A percentile compares a stretch with the other conserved stretches of the same genome.
phyloP scores from a whole-genome alignment of 2,329 filamentous ascomycete species.

The Magnaporthiopsis rhizophila region DNA sequence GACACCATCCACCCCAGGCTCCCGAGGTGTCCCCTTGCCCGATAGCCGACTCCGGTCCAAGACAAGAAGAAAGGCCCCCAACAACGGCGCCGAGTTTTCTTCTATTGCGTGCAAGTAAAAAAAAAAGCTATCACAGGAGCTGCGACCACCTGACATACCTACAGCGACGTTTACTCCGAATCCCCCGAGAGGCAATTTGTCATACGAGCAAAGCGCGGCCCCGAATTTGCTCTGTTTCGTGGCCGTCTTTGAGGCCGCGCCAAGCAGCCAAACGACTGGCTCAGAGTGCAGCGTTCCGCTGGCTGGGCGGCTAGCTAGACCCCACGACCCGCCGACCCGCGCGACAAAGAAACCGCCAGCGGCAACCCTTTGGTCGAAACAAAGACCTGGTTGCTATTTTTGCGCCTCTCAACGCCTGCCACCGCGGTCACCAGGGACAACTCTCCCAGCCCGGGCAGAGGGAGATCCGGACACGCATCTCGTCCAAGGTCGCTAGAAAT shows the following conservation, averaged over 20 bases:
- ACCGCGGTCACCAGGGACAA: not conserved
- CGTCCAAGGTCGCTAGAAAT: not conserved
- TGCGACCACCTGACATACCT: not conserved
- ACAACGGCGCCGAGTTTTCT: not conserved
- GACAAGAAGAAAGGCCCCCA: not conserved
- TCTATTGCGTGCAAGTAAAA: slow-evolving; percentile 3
- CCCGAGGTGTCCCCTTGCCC: slow-evolving; percentile 12
- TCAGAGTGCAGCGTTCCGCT: slow-evolving; percentile 1
- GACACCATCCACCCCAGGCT: slow-evolving; percentile 10
- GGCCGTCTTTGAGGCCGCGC: not conserved
- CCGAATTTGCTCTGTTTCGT: not conserved
- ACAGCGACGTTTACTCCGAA: too few relatives aligned
- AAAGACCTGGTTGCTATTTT: not conserved
- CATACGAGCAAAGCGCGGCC: not conserved
- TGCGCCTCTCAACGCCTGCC: not conserved
- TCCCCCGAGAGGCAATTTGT: not conserved
- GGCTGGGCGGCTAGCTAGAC: slow-evolving; percentile 5
- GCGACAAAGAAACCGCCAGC: slow-evolving; percentile 3
- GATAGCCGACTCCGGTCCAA: slow-evolving; percentile 3
- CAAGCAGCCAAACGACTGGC: slow-evolving; percentile 6
- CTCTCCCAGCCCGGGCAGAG: not conserved
- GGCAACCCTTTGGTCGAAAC: slow-evolving; percentile 2
- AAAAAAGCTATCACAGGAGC: not conserved
- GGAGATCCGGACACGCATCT: not conserved
- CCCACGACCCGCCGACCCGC: not conserved